Base-by-base conservation (phyloP, 108 stramenopile genomes). In the Thalassiosira profunda region DNA sequence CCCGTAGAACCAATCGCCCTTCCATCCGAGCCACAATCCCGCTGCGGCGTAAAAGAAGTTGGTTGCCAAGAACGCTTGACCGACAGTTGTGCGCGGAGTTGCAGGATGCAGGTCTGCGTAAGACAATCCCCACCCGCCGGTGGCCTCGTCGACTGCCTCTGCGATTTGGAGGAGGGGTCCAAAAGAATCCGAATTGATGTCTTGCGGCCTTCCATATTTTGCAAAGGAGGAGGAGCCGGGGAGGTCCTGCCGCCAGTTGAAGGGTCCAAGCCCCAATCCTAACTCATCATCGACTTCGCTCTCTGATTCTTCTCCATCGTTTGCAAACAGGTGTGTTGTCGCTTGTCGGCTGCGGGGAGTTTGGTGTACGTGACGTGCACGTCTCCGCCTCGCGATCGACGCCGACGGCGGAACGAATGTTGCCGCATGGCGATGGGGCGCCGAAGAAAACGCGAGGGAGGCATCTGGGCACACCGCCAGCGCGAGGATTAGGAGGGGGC, bases 61-160 rank as follows among this genome's bases (percentile, higher is more conserved):
- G 24, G 90, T 94, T 6, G 90, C 88, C 25, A 94, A 64, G 61
- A 94, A 94, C 6, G 74, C 74, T 58, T 68, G 70, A 10, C 93
- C 93, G 8, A 78, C 42, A n/a, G 70, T 52, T 0, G 93, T 88
- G 0, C 41, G 59, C 21, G 80, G 77, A 20, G 82, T 86, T 17
- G 80, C 85, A 0, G 93, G 93, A 23, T 66, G 70, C 20, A 90
- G 70, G 61, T 94, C 86, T 28, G 93, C 93, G 49, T 90, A 94
- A n/a, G 60, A 69, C 17, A 94, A 41, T 21, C 76, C 90, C 83
- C 86, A 94, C 26, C 88, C 93, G 17, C 68, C 83, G 7, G 85
- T 88, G 21, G 58, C 67, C 5, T 79, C 76, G 43, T 93, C 87
- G n/a, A 93, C 49, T 35, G 80, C 63, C 12, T 84, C 68, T 33